phyloP scores from a whole-genome alignment of 1,284 basidiomycete species.

The Trichosporon sp. region DNA sequence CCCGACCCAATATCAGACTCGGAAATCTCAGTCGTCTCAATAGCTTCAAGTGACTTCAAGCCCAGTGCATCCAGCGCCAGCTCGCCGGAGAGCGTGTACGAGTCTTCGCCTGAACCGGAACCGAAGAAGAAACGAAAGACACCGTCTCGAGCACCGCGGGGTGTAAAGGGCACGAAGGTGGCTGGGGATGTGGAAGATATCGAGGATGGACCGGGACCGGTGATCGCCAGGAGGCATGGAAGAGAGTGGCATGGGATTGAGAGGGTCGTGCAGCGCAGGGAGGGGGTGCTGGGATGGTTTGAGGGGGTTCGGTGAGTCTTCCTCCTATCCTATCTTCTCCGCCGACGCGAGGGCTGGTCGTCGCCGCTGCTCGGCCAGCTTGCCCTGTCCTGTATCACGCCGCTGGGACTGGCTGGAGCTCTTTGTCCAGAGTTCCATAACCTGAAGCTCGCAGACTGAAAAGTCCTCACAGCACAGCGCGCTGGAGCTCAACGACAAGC shows the following conservation, averaged over 20 bases:
- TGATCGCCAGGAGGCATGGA: constrained; percentile 25
- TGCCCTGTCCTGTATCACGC: too few species aligned
- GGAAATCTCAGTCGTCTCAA: background rate
- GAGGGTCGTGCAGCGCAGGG: constrained; percentile 21
- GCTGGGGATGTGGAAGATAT: constrained; percentile 3
- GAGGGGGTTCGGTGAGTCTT: constrained; percentile 38
- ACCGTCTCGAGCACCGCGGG: background rate
- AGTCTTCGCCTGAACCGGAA: background rate
- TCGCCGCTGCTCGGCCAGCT: too few species aligned
- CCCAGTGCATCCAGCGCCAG: background rate
- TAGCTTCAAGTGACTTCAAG: background rate
- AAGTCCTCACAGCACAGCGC: too few species aligned
- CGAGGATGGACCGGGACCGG: constrained; percentile 9
- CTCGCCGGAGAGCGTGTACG: background rate
- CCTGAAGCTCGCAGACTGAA: too few species aligned
- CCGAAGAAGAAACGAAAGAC: background rate
- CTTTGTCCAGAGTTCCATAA: too few species aligned
- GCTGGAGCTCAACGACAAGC: too few species aligned
- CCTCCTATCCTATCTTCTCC: background rate
- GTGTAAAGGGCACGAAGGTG: too few species aligned
- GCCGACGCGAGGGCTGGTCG: too few species aligned
- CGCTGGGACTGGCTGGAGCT: too few species aligned
- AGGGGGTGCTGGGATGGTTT: constrained; percentile 44
- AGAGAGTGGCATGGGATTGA: constrained; percentile 28
- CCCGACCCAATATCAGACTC: background rate